Evolutionary conservation across 2,329 filamentous ascomycete genomes (phyloP).

Genomic region (Emergomyces orientalis): DNA sequence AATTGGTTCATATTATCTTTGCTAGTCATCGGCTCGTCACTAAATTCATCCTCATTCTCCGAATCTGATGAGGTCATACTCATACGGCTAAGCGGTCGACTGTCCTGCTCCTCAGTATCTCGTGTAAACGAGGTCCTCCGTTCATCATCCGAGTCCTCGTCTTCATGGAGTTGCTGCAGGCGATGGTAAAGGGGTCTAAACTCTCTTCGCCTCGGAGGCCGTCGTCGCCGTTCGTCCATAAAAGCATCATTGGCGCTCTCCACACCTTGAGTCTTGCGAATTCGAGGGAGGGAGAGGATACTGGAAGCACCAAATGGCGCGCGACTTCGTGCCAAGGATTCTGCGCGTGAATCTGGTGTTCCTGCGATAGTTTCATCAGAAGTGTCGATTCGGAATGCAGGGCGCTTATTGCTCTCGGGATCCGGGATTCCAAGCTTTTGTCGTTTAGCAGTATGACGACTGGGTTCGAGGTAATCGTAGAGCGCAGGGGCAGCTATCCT

Average conservation of each 20-base stretch:
- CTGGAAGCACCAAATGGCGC: slow-evolving; percentile 27
- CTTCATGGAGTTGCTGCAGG: slow-evolving; percentile 63
- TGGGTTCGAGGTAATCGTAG: slow-evolving; percentile 72
- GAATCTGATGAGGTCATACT: slow-evolving; percentile 45
- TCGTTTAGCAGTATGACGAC: slow-evolving; percentile 68
- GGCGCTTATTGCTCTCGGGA: slow-evolving; percentile 51
- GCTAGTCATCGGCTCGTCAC: slow-evolving; percentile 16
- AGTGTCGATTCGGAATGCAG: slow-evolving; percentile 46
- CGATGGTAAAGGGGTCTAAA: slow-evolving; percentile 76
- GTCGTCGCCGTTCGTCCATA: slow-evolving; percentile 57
- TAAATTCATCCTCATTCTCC: slow-evolving; percentile 43
- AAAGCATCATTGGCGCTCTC: slow-evolving; percentile 55
- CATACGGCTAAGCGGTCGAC: slow-evolving; percentile 65
- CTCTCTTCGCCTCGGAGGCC: slow-evolving; percentile 48
- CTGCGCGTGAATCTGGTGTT: slow-evolving; percentile 48
- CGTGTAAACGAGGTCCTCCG: slow-evolving; percentile 55
- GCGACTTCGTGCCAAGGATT: slow-evolving; percentile 36
- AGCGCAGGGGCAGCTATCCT: slow-evolving; percentile 75
- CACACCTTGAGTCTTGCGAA: slow-evolving; percentile 55
- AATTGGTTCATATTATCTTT: slow-evolving; percentile 19
- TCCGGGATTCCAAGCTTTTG: slow-evolving; percentile 69
- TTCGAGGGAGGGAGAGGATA: slow-evolving; percentile 60
- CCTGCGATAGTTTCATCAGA: slow-evolving; percentile 55
- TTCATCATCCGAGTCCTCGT: slow-evolving; percentile 82
- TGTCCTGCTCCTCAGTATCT: slow-evolving; percentile 80